Evolutionary conservation across 176 grass and related monocot genomes (phyloP).

Genomic region (Triticum urartu): DNA sequence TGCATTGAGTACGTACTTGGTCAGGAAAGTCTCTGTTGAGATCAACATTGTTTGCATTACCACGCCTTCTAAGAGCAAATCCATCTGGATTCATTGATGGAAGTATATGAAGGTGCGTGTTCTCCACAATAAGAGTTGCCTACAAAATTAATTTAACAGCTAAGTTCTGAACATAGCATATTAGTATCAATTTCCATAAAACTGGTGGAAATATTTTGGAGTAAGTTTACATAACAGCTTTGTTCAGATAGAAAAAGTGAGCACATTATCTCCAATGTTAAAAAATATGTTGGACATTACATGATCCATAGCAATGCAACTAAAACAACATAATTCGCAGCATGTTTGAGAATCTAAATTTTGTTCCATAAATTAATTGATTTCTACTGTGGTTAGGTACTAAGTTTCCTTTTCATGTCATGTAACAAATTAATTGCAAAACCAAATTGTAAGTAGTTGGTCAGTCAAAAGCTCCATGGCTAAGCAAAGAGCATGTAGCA

Average conservation of each 20-base stretch:
- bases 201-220: slow-evolving; percentile 27
- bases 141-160: slow-evolving; percentile 42
- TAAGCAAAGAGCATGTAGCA: not conserved
- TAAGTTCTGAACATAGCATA: slow-evolving; percentile 23
- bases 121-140: slow-evolving; percentile 86
- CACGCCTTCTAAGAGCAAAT: slow-evolving; percentile 88
- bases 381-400: not conserved
- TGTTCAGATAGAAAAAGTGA: not conserved
- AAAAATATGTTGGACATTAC: not conserved
- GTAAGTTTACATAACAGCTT: not conserved
- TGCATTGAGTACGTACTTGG: slow-evolving; percentile 51
- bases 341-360: not conserved
- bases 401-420: not conserved
- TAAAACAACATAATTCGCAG: not conserved
- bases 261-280: not conserved
- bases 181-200: not conserved
- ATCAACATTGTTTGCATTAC: slow-evolving; percentile 93
- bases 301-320: not conserved
- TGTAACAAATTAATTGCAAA: not conserved
- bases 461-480: not conserved
- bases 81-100: slow-evolving; percentile 95
- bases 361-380: not conserved
- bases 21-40: slow-evolving; percentile 96
- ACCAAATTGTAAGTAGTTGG: not conserved
- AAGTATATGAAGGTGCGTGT: slow-evolving; percentile 92